Evolutionary conservation across 305 asterid genomes (phyloP).

Genomic region (Solanum hybrid): DNA sequence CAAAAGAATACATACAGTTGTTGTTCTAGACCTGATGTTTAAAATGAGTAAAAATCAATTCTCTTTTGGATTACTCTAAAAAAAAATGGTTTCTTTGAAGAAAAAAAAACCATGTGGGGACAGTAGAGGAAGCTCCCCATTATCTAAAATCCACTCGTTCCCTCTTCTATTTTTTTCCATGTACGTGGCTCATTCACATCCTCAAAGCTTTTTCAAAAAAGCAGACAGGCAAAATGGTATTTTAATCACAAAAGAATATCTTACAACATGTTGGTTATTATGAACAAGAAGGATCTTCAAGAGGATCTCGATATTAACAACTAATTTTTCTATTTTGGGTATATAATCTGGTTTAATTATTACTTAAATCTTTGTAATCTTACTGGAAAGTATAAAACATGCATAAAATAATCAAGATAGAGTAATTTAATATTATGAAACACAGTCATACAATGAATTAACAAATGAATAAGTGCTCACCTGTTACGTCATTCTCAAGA

Average conservation of each 20-base stretch:
- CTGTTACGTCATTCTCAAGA: background rate
- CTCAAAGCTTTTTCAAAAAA: constrained; percentile 31
- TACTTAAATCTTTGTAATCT: constrained; percentile 2
- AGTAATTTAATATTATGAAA: background rate
- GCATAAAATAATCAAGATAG: background rate
- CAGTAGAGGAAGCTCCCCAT: background rate
- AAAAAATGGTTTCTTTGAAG: background rate
- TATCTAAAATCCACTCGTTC: constrained; percentile 22
- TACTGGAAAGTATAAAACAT: background rate
- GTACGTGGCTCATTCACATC: constrained; percentile 62
- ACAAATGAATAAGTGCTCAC: background rate
- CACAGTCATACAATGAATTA: background rate
- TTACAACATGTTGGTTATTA: constrained; percentile 1
- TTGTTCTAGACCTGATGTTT: background rate
- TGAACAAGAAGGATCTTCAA: constrained; percentile 12
- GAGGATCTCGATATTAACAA: constrained; percentile 4
- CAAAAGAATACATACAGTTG: background rate
- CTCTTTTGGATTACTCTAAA: background rate
- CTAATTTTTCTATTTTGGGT: background rate
- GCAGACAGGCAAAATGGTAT: constrained; percentile 4
- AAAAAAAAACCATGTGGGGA: constrained; percentile 23
- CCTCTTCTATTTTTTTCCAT: constrained; percentile 13
- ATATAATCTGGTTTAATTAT: constrained; percentile 7
- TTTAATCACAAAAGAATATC: constrained; percentile 3
- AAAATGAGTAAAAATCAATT: background rate